Evolutionary conservation across 2,329 filamentous ascomycete species (phyloP).

Genomic region (Cordyceps javanica): DNA sequence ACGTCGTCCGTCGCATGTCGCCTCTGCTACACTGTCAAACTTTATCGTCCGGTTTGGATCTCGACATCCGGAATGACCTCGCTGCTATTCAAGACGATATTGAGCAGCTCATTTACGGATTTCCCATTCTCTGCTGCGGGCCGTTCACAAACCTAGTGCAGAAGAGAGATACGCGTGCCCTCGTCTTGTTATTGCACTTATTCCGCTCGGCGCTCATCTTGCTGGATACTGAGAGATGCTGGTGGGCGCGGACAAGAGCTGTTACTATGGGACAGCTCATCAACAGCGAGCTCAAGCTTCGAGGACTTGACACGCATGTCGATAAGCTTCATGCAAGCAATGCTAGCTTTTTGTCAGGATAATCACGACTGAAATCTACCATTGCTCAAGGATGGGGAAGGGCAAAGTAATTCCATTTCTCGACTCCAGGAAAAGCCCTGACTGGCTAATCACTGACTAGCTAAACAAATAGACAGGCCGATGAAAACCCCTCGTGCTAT

Average conservation of each 20-base stretch:
- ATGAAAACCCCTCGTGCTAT: background rate
- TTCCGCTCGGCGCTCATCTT: conserved; percentile 20
- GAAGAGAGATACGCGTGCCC: conserved; percentile 21
- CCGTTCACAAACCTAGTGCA: conserved; percentile 20
- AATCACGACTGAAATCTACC: background rate
- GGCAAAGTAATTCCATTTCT: background rate
- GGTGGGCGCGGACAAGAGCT: conserved; percentile 20
- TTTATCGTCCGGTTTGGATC: background rate
- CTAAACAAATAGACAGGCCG: background rate
- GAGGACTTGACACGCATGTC: background rate
- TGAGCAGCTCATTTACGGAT: conserved; percentile 22
- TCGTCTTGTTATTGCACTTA: conserved; percentile 23
- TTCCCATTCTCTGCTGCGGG: conserved; percentile 24
- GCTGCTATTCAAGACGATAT: conserved; percentile 15
- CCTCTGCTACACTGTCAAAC: conserved; percentile 15
- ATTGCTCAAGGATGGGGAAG: background rate
- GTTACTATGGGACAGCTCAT: background rate
- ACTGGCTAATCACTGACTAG: background rate
- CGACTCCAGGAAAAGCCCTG: no score
- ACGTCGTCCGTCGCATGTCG: conserved; percentile 16
- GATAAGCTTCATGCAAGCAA: background rate
- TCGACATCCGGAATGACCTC: background rate
- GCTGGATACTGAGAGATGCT: conserved; percentile 16
- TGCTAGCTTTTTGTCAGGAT: background rate
- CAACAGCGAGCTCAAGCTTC: background rate